Base-by-base conservation (phyloP, 306 rosid genomes). In the Aeschynomene evenia region DNA sequence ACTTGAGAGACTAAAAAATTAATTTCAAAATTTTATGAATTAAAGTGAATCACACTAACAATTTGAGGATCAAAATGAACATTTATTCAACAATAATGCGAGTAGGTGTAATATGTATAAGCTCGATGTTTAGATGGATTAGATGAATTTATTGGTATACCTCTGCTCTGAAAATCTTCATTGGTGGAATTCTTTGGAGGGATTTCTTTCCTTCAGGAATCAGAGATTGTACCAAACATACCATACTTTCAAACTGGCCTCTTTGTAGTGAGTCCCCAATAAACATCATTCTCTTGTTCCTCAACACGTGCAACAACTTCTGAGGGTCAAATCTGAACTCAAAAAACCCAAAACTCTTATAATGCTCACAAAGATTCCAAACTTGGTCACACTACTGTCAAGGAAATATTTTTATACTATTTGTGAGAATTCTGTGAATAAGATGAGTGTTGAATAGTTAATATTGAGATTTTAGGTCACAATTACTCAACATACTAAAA, bases 231-330 rank as follows among this genome's bases (percentile, higher is more conserved):
- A 93, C 76, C 77, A 90, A 57, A 63, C 97, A 93, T n/a, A 93
- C 72, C 85, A 93, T 81, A 49, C 96, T 88, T 75, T 94, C 96
- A 79, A 94, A 94, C 70, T 94, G 97, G 1, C 90, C 83, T 84
- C 98, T 85, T 36, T 94, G 96, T 72, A 94, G 75, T 0, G 95
- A 94, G 70, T 93, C 98, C 59, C 98, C 97, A 26, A 90, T 84
- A 59, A 90, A 87, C 97, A 94, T 94, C 59, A 94, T 56, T 66
- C 98, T 78, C 73, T 90, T 87, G 34, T 85, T 74, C 76, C 95
- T 85, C 85, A 88, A 68, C 67, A 87, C 71, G 26, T 88, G 90
- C 69, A 94, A 77, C 64, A 94, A 56, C 83, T 87, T 94, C 85
- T 90, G 79, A 31, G 98, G 81, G 57, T 94, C 89, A 80, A 94